These are phyloP conservation scores for Liriodendron chinense DNA, from an alignment of 164 flowering plant genomes.

Conservation along the genomic window DNA sequence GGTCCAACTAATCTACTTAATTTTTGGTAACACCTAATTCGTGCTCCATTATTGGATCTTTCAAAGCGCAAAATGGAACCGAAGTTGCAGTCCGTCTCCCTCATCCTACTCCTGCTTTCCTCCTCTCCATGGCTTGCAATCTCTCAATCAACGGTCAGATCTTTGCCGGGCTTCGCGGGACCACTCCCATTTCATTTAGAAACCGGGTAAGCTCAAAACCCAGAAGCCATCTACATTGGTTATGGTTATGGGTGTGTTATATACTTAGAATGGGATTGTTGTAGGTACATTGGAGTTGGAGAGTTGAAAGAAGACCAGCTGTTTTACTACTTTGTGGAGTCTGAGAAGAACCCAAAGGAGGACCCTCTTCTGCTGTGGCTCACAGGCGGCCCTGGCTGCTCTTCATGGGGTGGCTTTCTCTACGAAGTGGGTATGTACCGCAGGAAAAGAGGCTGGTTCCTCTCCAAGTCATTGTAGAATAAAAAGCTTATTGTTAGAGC, in stretches of 20 bases:
- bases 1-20: too few relatives aligned
- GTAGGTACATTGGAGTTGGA: conserved; percentile 2
- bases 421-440: conserved; percentile 11
- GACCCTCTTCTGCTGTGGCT: conserved; percentile 41
- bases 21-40: too few relatives aligned
- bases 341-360: conserved; percentile 26
- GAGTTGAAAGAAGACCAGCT: conserved; percentile 4
- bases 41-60: too few relatives aligned
- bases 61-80: background rate
- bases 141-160: conserved; percentile 2
- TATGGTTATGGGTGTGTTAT: background rate
- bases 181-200: conserved; percentile 6
- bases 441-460: too few relatives aligned
- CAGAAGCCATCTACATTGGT: background rate
- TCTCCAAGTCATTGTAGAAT: too few relatives aligned
- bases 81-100: background rate
- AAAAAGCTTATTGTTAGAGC: too few relatives aligned
- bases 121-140: background rate
- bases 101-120: background rate
- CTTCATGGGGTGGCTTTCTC: conserved; percentile 20
- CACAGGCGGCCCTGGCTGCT: conserved; percentile 43
- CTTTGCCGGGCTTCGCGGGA: conserved; percentile 12
- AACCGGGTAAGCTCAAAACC: conserved; percentile 8
- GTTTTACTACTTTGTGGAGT: conserved; percentile 39
- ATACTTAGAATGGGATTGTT: background rate